Evolutionary conservation across 1,284 basidiomycete species (phyloP), one percentile per base, ranked within the genome.

Genomic region (Papiliotrema laurentii): DNA sequence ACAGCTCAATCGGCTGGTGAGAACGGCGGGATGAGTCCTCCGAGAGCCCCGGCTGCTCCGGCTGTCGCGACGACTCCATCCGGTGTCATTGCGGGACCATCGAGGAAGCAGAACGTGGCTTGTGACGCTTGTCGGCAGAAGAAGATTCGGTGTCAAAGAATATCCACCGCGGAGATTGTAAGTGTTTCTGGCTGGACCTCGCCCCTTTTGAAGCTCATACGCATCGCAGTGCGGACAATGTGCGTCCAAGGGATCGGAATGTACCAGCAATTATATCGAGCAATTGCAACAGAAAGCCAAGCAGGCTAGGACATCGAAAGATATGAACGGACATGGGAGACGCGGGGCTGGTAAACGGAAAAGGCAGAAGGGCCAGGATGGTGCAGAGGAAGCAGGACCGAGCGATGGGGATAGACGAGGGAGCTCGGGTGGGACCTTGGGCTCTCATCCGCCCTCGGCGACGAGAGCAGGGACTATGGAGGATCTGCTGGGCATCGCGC

Each of bases 81-180:
- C 19, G 37, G 16, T 16, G 30, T 39, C 22, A 4, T 18, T 18
- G 35, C 35, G 11, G 40, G 40, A 10, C 40, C 47, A 13, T 24
- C 57, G 4, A 47, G 66, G 26, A 89, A 89, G 68, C 88, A 92
- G 75, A 92, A 92, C 68, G 87, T 88, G 21, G 88, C 89, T 22
- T 92, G 89, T 69, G 89, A 92, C 75, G 85, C 86, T 45, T 91
- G 88, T 79, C 47, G 69, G 11, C 39, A 51, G 22, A 69, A 65
- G 58, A 71, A 71, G 52, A 58, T 71, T 24, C 47, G 64, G 40
- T 72, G 70, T 58, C 43, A 50, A 28, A 35, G 59, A 33, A 45
- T 43, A 2, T 45, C 37, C 19, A 48, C 48, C 10, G 35, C 36
- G 7, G 54, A 61, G 30, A 55, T 45, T 19, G 61, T 65, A 42